A percentile compares a stretch with the other conserved stretches of the same genome.
These are phyloP conservation scores for Aeschynomene evenia DNA, from an alignment of 306 rosid species.

Conservation along the genomic window DNA sequence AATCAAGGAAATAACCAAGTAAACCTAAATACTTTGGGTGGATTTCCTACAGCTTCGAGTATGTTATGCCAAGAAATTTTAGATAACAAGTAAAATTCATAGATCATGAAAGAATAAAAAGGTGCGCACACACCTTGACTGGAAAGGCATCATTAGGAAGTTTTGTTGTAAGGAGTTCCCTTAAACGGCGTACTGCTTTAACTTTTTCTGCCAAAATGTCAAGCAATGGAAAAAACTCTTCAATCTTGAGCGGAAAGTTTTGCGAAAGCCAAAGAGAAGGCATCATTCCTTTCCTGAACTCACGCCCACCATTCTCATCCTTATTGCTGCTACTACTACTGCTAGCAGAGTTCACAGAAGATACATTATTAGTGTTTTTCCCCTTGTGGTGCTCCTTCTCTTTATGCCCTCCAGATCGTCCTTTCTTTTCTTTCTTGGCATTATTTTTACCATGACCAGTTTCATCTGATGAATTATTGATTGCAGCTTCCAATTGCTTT, in stretches of 20 bases:
- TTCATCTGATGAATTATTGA: slow-evolving; percentile 64
- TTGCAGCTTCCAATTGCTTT: slow-evolving; percentile 69
- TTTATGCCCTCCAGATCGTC: slow-evolving; percentile 61
- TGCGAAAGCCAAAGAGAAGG: slow-evolving; percentile 89
- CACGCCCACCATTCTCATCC: slow-evolving; percentile 51
- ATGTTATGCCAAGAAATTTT: not conserved
- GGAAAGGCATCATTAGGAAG: slow-evolving; percentile 93
- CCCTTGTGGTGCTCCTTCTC: slow-evolving; percentile 60
- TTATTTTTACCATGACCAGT: slow-evolving; percentile 35
- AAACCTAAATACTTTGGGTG: not conserved
- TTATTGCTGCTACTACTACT: slow-evolving; percentile 42
- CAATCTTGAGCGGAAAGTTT: slow-evolving; percentile 70
- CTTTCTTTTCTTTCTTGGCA: slow-evolving; percentile 60
- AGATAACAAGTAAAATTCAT: not conserved
- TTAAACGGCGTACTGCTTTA: slow-evolving; percentile 83
- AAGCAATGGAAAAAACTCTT: slow-evolving; percentile 81
- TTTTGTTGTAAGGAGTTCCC: slow-evolving; percentile 88
- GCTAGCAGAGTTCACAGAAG: slow-evolving; percentile 35
- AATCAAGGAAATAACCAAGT: not conserved
- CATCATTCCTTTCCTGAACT: slow-evolving; percentile 71
- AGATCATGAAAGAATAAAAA: not conserved
- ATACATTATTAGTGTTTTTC: slow-evolving; percentile 38
- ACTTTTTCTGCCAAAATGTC: slow-evolving; percentile 90
- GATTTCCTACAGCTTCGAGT: not conserved
- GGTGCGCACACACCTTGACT: slow-evolving; percentile 73